Evolutionary conservation across 495 filamentous ascomycete species (phyloP).

Genomic region (Tetracladium marchalianum): DNA sequence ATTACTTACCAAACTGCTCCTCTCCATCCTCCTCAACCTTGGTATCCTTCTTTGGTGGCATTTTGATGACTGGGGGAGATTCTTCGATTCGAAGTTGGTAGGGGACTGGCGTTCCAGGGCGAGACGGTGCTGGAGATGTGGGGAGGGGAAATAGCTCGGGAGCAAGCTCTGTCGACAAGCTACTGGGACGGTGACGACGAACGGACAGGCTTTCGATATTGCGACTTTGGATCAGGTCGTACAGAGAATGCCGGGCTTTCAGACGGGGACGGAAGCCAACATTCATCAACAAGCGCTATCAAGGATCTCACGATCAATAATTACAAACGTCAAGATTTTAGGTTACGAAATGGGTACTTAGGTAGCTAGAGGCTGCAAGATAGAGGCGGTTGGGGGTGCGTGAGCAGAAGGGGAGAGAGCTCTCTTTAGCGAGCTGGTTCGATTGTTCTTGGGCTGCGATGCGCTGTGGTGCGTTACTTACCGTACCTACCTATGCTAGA

Average conservation of each 20-base stretch:
- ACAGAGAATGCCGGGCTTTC: conserved; percentile 49
- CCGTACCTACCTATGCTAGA: no score
- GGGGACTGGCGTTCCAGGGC: conserved; percentile 2
- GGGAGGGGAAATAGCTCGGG: conserved; percentile 15
- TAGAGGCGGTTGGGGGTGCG: no score
- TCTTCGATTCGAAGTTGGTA: neutral
- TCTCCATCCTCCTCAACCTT: conserved; percentile 17
- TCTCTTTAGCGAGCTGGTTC: no score
- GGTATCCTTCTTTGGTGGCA: conserved; percentile 15
- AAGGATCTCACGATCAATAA: no score
- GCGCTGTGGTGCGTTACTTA: no score
- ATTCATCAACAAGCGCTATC: conserved; percentile 14
- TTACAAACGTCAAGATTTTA: neutral
- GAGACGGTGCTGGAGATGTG: conserved; percentile 2
- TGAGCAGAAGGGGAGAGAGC: no score
- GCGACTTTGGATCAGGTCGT: conserved; percentile 44
- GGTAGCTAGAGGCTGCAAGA: no score
- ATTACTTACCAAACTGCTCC: conserved; percentile 21
- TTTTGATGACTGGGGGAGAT: conserved; percentile 2
- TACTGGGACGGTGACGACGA: neutral
- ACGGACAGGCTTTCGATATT: conserved; percentile 26
- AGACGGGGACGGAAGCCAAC: conserved; percentile 45
- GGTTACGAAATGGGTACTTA: neutral
- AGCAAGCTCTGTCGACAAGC: conserved; percentile 5
- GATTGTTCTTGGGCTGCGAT: no score